Base-by-base conservation (phyloP, 495 filamentous ascomycete genomes). In the Aspergillus conjunctus region DNA sequence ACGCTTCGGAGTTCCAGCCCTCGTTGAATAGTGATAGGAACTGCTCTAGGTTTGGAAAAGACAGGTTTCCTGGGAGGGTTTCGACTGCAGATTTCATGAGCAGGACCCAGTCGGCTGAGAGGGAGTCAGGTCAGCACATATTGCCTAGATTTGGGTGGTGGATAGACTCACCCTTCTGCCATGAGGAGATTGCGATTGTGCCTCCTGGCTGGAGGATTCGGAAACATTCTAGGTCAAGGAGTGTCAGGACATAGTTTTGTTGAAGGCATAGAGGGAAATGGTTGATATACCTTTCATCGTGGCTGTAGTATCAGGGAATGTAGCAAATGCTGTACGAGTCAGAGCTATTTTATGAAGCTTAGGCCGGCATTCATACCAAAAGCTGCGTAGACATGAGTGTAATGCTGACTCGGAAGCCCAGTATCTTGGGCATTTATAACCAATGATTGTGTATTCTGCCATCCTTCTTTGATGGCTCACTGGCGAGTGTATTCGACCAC, bases 131-230 rank as follows among this genome's bases (percentile, higher is more conserved):
- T 26, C 5, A 26, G 26, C 26, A 26, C 26, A 26, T 26, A 26
- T 26, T 5, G 26, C 5, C 26, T 26, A 5, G 26, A 26, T 26
- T 26, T 26, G 26, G 26, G 26, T 5, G 26, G 2, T 26, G 51
- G 33, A 51, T n/a, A 34, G 14, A 14, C 72, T 66, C 58, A 75
- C 74, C 61, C 14, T 66, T 48, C n/a, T 73, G 66, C 73, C 74
- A 79, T 15, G 72, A 73, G 5, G 72, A 66, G 51, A 74, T 66
- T 11, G 69, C 73, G 49, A 74, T 65, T 0, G 51, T 73, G 7
- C 77, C 77, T 9, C 69, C 71, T 0, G 73, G 75, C 43, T 73
- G 64, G 32, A 79, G 64, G 44, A 77, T 75, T 17, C 75, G 61
- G 46, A 60, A 60, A 17, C 67, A 66, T 62, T 79, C 77, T 79